Percentiles rank a stretch among this genome's conserved stretches.
Conservation (phyloP, 2,329 filamentous ascomycete genomes). For the Monosporascus ibericus region DNA sequence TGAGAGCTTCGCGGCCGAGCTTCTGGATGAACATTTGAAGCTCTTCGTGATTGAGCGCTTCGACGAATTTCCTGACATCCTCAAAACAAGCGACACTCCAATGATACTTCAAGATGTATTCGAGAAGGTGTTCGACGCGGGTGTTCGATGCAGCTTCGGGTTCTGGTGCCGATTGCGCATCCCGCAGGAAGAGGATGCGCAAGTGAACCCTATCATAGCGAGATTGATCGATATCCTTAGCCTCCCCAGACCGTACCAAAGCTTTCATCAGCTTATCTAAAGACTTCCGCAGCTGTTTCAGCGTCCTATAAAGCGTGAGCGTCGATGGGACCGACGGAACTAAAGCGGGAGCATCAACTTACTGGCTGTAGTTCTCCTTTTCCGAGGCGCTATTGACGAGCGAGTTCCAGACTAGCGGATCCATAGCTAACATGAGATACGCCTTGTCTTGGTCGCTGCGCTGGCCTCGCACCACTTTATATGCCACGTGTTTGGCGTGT, state of each 20-base stretch:
- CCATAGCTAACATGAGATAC: slow-evolving; percentile 3
- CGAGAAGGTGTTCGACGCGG: slow-evolving; percentile 24
- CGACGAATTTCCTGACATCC: slow-evolving; percentile 39
- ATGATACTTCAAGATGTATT: slow-evolving; percentile 31
- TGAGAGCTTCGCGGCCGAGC: slow-evolving; percentile 12
- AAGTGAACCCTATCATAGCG: slow-evolving; percentile 8
- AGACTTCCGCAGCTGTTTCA: slow-evolving; percentile 10
- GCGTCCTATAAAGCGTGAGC: slow-evolving; percentile 9
- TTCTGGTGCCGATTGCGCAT: background rate
- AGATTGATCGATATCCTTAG: slow-evolving; percentile 9
- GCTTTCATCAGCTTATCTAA: slow-evolving; percentile 10
- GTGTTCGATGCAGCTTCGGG: background rate
- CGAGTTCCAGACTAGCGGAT: slow-evolving; percentile 32
- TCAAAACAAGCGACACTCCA: slow-evolving; percentile 37
- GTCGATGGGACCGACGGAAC: background rate
- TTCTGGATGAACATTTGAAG: slow-evolving; percentile 29
- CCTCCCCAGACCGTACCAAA: slow-evolving; percentile 2
- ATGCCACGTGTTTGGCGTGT: background rate
- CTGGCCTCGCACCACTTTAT: background rate
- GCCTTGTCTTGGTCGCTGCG: background rate
- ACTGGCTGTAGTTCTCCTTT: slow-evolving; percentile 28
- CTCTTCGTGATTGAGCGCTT: slow-evolving; percentile 34
- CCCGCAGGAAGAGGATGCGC: slow-evolving; percentile 5
- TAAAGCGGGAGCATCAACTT: slow-evolving; percentile 7
- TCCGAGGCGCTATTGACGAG: slow-evolving; percentile 33